Conservation (phyloP, 805 yeast species). For the Ogataea trehaloabstinens region DNA sequence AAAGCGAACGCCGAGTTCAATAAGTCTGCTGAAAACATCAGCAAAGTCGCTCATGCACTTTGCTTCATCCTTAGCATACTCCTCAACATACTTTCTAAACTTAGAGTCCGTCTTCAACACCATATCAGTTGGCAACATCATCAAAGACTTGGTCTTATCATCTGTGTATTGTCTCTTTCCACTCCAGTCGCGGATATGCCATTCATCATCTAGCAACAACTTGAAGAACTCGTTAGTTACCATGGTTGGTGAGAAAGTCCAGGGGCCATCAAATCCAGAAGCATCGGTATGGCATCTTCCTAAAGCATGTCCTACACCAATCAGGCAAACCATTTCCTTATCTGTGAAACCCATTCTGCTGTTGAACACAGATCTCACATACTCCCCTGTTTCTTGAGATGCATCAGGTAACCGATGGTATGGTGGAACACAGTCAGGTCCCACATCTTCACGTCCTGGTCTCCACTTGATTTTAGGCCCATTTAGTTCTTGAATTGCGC, state of each 20-base stretch:
- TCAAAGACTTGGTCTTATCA: slow-evolving; percentile 49
- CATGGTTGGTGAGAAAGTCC: slow-evolving; percentile 79
- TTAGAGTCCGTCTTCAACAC: slow-evolving; percentile 46
- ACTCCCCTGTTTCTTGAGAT: slow-evolving; percentile 39
- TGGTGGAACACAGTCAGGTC: slow-evolving; percentile 37
- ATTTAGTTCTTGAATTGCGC: slow-evolving; percentile 58
- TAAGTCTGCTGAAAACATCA: slow-evolving; percentile 41
- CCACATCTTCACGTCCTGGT: slow-evolving; percentile 45
- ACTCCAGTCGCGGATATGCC: slow-evolving; percentile 59
- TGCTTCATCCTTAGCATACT: slow-evolving; percentile 48
- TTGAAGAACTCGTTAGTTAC: slow-evolving; percentile 75
- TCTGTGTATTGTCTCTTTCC: slow-evolving; percentile 66
- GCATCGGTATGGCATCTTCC: slow-evolving; percentile 51
- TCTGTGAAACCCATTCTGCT: slow-evolving; percentile 46
- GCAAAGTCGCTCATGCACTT: slow-evolving; percentile 50
- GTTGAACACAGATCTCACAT: slow-evolving; percentile 43
- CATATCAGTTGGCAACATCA: slow-evolving; percentile 63
- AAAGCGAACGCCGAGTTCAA: slow-evolving; percentile 75
- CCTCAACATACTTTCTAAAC: slow-evolving; percentile 44
- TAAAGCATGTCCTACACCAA: slow-evolving; percentile 47
- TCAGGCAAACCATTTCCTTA: slow-evolving; percentile 43
- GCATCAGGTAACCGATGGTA: slow-evolving; percentile 54
- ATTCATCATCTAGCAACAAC: slow-evolving; percentile 49
- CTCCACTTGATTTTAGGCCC: slow-evolving; percentile 65
- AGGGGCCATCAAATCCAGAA: slow-evolving; percentile 84